Evolutionary conservation across 306 rosid species (phyloP), one percentile per base, ranked within the genome.

Genomic region (Oemleria cerasiformis): DNA sequence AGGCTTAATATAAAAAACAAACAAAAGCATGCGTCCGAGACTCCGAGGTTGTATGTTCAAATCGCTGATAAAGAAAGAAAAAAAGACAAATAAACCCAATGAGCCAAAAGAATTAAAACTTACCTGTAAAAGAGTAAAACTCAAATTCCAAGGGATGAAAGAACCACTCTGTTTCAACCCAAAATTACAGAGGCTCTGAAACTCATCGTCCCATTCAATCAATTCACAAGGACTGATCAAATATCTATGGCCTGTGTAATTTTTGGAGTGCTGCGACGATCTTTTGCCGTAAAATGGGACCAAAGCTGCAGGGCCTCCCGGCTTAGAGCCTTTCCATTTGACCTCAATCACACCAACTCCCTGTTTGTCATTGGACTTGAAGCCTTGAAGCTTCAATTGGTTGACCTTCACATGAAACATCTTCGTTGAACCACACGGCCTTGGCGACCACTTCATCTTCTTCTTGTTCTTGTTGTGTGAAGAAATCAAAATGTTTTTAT

Each of bases 41-140:
- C 1, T 25, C 30, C 30, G 30, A 25, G 30, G 30, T 25, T 25
- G 30, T 25, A 25, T 25, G 30, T 2, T 25, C 30, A 25, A 25
- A 17, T 50, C 55, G 9, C 21, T 50, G 17, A 9, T 17, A 1
- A 3, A 8, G 4, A 53, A 1, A 19, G 2, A 53, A 17, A 55
- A 23, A 55, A 55, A 55, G 21, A 5, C 20, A 19, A 69, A 41
- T n/a, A 20, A 55, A 16, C 23, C 1, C 7, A 5, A 1, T 3
- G 6, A 19, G 30, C 2, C 21, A 47, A 13, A 48, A 1, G 5
- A 73, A 36, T 16, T 25, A 11, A 2, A 65, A 74, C 84, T 75
- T 78, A 92, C 98, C 77, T 75, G 73, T 63, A 88, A 80, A 54
- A 92, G 83, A 56, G 70, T 76, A 75, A 92, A 84, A 17, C 56